Conservation (phyloP, 1,284 basidiomycete species). For the Puccinia horiana region DNA sequence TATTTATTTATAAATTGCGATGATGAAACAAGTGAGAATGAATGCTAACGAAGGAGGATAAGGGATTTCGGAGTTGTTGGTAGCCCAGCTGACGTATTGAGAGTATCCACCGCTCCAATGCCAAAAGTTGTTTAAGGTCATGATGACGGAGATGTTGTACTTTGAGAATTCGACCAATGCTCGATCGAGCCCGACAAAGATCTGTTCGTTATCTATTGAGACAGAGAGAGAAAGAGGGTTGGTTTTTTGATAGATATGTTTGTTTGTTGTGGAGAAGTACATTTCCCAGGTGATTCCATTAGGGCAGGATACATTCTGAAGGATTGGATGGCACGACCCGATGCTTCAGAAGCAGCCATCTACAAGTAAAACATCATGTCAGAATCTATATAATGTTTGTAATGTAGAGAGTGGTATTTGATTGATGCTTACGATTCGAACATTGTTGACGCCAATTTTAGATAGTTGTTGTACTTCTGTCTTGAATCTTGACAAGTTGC, state of each 20-base stretch:
- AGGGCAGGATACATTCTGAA: slow-evolving; percentile 49
- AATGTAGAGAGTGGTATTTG: slow-evolving; percentile 42
- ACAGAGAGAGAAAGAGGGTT: slow-evolving; percentile 8
- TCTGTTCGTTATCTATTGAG: slow-evolving; percentile 51
- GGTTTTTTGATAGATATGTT: not conserved
- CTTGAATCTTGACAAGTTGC: slow-evolving; percentile 50
- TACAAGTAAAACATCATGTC: not conserved
- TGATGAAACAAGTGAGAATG: not conserved
- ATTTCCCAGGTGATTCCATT: slow-evolving; percentile 45
- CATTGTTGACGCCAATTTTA: slow-evolving; percentile 52
- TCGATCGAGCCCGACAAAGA: slow-evolving; percentile 53
- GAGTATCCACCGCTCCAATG: slow-evolving; percentile 43
- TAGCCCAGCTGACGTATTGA: slow-evolving; percentile 53
- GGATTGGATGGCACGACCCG: slow-evolving; percentile 21
- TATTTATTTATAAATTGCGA: not conserved
- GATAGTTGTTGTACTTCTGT: slow-evolving; percentile 53
- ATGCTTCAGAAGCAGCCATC: slow-evolving; percentile 48
- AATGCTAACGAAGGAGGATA: slow-evolving; percentile 53
- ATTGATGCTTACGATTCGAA: slow-evolving; percentile 53
- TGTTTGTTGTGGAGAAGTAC: not conserved
- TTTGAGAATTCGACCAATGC: slow-evolving; percentile 52
- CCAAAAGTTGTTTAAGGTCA: slow-evolving; percentile 52
- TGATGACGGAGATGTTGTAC: slow-evolving; percentile 52
- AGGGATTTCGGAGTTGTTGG: slow-evolving; percentile 50
- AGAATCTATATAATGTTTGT: slow-evolving; percentile 43